Evolutionary conservation across 2,329 filamentous ascomycete species (phyloP).

Genomic region (Xylariaceae sp.): DNA sequence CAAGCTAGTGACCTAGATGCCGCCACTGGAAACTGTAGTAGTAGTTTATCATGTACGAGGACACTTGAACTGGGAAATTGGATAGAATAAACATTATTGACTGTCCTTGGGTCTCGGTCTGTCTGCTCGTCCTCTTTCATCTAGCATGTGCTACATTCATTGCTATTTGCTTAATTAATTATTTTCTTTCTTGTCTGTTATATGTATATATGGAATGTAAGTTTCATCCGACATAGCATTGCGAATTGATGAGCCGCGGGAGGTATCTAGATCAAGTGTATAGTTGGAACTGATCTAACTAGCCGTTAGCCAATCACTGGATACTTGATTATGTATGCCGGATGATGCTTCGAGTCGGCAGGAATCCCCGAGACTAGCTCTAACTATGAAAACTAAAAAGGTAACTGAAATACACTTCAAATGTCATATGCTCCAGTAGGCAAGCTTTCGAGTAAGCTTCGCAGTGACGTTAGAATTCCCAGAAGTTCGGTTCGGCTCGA

Average conservation of each 20-base stretch:
- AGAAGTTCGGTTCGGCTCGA: background rate
- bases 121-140: background rate
- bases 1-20: too few species aligned
- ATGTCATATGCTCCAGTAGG: background rate
- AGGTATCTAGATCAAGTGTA: background rate
- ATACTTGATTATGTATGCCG: background rate
- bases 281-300: background rate
- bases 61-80: too few species aligned
- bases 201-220: background rate
- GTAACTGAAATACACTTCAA: background rate
- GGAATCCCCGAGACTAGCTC: background rate
- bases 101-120: background rate
- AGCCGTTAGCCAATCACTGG: background rate
- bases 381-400: background rate
- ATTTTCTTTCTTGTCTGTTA: background rate
- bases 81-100: too few species aligned
- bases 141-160: background rate
- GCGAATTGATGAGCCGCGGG: background rate
- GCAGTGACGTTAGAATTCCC: background rate
- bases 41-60: too few species aligned
- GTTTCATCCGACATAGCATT: background rate
- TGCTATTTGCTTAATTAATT: background rate
- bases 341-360: background rate
- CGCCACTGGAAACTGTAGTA: too few species aligned
- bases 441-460: background rate